Evolutionary conservation across 2,329 filamentous ascomycete genomes (phyloP).

Genomic region (Fusarium pseudonygamai): DNA sequence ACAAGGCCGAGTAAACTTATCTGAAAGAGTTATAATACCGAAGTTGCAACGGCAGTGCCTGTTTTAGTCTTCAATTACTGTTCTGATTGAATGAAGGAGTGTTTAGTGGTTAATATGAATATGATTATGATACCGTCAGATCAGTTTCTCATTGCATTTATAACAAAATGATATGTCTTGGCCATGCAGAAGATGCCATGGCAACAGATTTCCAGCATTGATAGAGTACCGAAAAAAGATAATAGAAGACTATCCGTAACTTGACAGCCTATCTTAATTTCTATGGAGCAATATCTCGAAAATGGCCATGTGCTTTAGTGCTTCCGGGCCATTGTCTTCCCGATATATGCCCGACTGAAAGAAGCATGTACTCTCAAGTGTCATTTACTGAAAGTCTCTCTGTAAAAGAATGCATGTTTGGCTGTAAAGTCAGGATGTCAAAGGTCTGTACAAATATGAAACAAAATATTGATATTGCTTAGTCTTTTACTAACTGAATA

Average conservation of each 20-base stretch:
- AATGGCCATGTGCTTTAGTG: not conserved
- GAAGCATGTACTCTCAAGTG: not conserved
- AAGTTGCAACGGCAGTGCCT: rapidly evolving
- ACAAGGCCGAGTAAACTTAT: not conserved
- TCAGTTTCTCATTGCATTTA: not conserved
- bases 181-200: not conserved
- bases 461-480: not conserved
- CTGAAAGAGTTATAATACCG: rapidly evolving
- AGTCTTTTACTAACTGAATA: not conserved
- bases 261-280: no score
- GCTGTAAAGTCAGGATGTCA: not conserved
- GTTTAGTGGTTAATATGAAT: not conserved
- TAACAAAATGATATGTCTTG: not conserved
- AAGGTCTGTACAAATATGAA: not conserved
- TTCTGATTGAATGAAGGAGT: not conserved
- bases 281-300: not conserved
- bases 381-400: rapidly evolving
- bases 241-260: rapidly evolving
- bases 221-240: no score
- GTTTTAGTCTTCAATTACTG: no score
- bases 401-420: rapidly evolving
- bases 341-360: not conserved
- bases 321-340: not conserved
- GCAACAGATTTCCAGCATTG: no score
- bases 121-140: not conserved